Percentiles rank a stretch among this genome's conserved stretches.
These are phyloP conservation scores for Massarina eburnea DNA, from an alignment of 2,329 filamentous ascomycete species.

Conservation along the genomic window DNA sequence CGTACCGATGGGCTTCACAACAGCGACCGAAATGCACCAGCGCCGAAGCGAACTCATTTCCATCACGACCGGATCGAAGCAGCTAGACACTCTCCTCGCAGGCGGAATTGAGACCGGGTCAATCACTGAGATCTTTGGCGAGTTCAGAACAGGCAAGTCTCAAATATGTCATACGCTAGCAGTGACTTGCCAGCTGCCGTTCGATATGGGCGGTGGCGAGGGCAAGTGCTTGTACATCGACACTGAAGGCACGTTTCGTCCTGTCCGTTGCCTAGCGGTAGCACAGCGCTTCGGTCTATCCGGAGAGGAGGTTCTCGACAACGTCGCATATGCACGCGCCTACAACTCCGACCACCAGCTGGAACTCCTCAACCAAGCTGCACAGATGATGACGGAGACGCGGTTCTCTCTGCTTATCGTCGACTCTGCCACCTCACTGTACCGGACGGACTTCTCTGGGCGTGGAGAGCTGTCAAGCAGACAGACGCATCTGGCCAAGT, in stretches of 20 bases:
- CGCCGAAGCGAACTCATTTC: slow-evolving; percentile 95
- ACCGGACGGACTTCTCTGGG: slow-evolving; percentile 95
- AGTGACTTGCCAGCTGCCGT: slow-evolving; percentile 94
- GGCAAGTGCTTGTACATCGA: slow-evolving; percentile 99
- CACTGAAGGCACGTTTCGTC: slow-evolving; percentile 92
- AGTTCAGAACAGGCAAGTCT: slow-evolving; percentile 97
- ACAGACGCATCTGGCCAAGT: slow-evolving; percentile 85
- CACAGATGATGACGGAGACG: slow-evolving; percentile 99
- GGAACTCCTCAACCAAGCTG: slow-evolving; percentile 89
- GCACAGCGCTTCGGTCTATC: slow-evolving; percentile 93
- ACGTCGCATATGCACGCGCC: slow-evolving; percentile 94
- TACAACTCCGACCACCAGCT: slow-evolving; percentile 99
- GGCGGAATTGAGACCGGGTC: slow-evolving; percentile 96
- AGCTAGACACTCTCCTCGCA: slow-evolving; percentile 90
- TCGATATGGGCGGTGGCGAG: slow-evolving; percentile 98
- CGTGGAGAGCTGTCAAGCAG: slow-evolving; percentile 93
- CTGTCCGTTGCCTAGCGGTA: slow-evolving; percentile 85
- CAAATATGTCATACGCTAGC: slow-evolving; percentile 99
- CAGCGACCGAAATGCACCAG: slow-evolving; percentile 98
- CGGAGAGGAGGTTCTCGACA: slow-evolving; percentile 96
- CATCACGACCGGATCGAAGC: slow-evolving; percentile 96
- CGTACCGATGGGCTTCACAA: slow-evolving; percentile 98
- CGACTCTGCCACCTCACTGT: slow-evolving; percentile 92
- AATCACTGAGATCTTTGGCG: slow-evolving; percentile 96
- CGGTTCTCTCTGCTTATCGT: slow-evolving; percentile 94